Conservation (phyloP, 768 basidiomycete genomes). For the Fomitopsis serialis region DNA sequence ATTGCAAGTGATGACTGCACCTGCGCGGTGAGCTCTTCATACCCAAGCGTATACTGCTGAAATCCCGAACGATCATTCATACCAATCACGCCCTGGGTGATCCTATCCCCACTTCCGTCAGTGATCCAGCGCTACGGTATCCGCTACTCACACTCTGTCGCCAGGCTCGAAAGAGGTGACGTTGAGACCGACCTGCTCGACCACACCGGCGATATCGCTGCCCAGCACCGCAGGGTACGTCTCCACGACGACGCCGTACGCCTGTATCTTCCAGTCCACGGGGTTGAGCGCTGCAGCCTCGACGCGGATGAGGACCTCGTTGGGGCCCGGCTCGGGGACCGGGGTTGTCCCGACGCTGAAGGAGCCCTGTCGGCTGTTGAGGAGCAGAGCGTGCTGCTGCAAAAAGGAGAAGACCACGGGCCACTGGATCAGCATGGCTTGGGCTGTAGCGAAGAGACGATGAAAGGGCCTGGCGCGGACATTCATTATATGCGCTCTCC, state of each 20-base stretch:
- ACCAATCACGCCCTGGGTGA: slow-evolving; percentile 7
- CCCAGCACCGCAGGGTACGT: slow-evolving; percentile 25
- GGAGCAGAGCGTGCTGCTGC: slow-evolving; percentile 9
- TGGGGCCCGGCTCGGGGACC: slow-evolving; percentile 20
- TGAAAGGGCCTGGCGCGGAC: too few relatives aligned
- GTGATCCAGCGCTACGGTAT: not conserved
- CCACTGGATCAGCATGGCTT: too few relatives aligned
- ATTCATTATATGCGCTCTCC: too few relatives aligned
- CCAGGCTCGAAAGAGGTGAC: slow-evolving; percentile 24
- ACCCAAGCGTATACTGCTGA: slow-evolving; percentile 20
- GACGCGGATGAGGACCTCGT: slow-evolving; percentile 28
- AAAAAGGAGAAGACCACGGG: too few relatives aligned
- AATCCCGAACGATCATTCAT: slow-evolving; percentile 5
- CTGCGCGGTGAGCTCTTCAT: slow-evolving; percentile 15
- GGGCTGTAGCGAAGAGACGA: too few relatives aligned
- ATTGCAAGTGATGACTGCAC: slow-evolving; percentile 10
- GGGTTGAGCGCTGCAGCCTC: slow-evolving; percentile 26
- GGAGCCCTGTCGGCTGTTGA: slow-evolving; percentile 4
- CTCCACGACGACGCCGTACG: slow-evolving; percentile 15
- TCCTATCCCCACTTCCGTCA: not conserved
- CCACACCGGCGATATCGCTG: slow-evolving; percentile 25
- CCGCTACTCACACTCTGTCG: slow-evolving; percentile 18
- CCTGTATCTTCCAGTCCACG: slow-evolving; percentile 28
- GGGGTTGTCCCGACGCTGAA: slow-evolving; percentile 1
- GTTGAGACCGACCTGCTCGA: slow-evolving; percentile 21